Base-by-base conservation (phyloP, 306 rosid species). In the Castanospermum australe region DNA sequence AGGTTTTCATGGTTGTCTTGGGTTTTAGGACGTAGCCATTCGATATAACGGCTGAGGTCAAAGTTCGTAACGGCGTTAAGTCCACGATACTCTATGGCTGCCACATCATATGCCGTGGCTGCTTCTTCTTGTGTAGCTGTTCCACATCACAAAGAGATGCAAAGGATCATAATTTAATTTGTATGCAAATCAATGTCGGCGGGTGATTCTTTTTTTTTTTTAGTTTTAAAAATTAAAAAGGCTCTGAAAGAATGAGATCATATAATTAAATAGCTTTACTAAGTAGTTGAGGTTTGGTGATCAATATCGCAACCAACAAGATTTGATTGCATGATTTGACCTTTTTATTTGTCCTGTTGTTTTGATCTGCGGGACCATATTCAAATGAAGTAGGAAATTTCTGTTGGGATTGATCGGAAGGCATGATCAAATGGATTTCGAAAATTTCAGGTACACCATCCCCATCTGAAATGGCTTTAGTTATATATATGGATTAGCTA, bases 41-140 rank as follows among this genome's bases (percentile, higher is more conserved):
- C 88, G 54, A 88, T 63, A 21, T 94, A 94, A 74, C 90, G 97
- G 66, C 95, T 94, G 7, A 92, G 89, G 50, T 94, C 97, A 76
- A 94, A 94, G 81, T 94, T 94, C 24, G 99, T 94, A 77, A 94
- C 89, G 45, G 99, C 99, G 73, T 94, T 91, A 77, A 92, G 89
- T 76, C 99, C 99, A 5, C 97, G 90, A 15, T 92, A 84, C 69
- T 92, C 90, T 73, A 94, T 89, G 11, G 99, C 99, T 39, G 99
- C 99, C 87, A 80, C 79, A 78, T 94, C 99, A 82, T 94, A 94
- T 15, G 99, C 99, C 2, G 80, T 78, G 39, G 99, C 99, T 36
- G 99, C 97, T 82, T 94, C 99, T 85, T 94, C 99, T 81, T 94
- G 99, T 28, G 99, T 92, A 71, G 99, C 99, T 92, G 84, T 32